Percentiles rank a stretch among this genome's conserved stretches.
Evolutionary conservation across 2,329 filamentous ascomycete genomes (phyloP).

Genomic region (Apiospora pterosperma): DNA sequence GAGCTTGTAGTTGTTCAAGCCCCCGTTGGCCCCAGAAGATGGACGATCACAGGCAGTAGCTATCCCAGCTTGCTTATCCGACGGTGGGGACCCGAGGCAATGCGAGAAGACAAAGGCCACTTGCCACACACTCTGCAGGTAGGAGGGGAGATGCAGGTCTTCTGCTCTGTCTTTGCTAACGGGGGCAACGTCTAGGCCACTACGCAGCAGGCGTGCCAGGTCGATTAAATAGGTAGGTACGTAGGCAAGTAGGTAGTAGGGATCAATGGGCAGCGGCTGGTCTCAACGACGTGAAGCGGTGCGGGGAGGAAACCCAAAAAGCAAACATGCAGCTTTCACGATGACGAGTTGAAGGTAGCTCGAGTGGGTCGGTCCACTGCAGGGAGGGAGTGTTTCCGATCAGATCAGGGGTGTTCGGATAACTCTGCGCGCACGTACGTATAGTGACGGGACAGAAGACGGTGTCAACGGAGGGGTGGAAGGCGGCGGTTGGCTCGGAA

Average conservation of each 20-base stretch:
- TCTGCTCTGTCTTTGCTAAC: background rate
- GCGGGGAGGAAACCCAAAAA: background rate
- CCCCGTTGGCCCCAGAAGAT: background rate
- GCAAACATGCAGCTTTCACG: background rate
- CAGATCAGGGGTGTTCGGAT: background rate
- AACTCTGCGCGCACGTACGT: background rate
- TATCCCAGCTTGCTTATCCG: background rate
- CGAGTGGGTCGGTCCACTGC: background rate
- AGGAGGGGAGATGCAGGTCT: background rate
- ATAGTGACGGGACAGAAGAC: background rate
- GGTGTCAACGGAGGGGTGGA: background rate
- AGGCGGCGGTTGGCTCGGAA: background rate
- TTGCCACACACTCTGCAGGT: background rate
- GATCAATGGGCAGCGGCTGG: background rate
- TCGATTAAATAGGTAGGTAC: no score
- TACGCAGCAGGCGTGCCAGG: no score
- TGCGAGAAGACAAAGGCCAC: background rate
- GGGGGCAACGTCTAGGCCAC: background rate
- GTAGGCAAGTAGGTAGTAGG: no score
- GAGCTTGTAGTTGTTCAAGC: conserved; percentile 4
- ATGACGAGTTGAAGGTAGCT: conserved; percentile 1
- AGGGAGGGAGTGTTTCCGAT: background rate
- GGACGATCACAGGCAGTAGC: background rate
- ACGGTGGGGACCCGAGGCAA: background rate
- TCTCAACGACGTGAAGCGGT: background rate